Conservation (phyloP, 129 eudicot genomes). For the Chrysanthemum seticuspe region DNA sequence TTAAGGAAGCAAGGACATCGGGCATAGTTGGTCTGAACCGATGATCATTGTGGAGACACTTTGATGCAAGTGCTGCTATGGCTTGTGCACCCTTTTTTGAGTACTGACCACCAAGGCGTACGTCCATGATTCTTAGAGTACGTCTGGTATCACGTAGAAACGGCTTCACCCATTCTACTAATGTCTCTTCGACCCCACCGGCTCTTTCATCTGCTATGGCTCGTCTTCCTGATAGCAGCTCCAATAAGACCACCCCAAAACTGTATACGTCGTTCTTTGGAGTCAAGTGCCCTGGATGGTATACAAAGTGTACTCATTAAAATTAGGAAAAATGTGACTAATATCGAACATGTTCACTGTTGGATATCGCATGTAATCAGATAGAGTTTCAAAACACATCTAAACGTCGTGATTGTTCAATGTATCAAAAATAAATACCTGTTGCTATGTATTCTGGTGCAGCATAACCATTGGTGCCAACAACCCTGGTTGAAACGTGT, state of each 20-base stretch:
- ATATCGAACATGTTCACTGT: neutral
- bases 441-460: constrained; percentile 80
- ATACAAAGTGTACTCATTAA: neutral
- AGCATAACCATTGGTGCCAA: constrained; percentile 74
- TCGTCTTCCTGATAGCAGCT: constrained; percentile 74
- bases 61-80: constrained; percentile 53
- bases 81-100: constrained; percentile 64
- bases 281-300: constrained; percentile 57
- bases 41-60: constrained; percentile 63
- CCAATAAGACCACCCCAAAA: constrained; percentile 73
- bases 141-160: constrained; percentile 56
- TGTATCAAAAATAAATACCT: constrained; percentile 21
- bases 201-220: constrained; percentile 61
- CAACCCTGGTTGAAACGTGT: constrained; percentile 74
- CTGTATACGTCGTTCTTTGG: constrained; percentile 82
- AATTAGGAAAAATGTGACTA: neutral
- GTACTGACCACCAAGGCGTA: constrained; percentile 75
- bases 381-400: neutral
- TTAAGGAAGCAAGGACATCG: constrained; percentile 49
- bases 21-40: constrained; percentile 61
- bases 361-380: neutral
- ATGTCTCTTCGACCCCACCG: constrained; percentile 61
- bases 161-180: constrained; percentile 83
- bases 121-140: constrained; percentile 74
- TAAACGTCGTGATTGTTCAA: neutral